Percentiles rank a stretch among this genome's conserved stretches.
Evolutionary conservation across 345 rosid species (phyloP).

Genomic region (Lagerstroemia speciosa): DNA sequence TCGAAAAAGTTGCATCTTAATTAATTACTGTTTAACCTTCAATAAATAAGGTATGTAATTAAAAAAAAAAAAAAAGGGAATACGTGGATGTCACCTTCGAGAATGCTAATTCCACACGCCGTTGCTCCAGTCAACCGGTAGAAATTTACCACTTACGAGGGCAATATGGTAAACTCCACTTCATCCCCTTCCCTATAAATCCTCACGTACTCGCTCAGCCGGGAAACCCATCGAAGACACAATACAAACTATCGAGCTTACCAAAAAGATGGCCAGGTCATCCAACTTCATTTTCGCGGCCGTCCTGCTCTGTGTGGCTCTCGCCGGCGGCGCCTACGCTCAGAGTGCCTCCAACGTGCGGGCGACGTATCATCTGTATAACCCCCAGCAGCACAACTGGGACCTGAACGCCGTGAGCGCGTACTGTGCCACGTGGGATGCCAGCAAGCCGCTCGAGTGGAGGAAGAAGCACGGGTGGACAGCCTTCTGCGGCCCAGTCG

Average conservation of each 20-base stretch:
- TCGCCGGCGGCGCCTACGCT: slow-evolving; percentile 3
- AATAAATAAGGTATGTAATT: no score
- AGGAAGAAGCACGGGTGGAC: slow-evolving; percentile 48
- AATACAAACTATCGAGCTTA: neutral
- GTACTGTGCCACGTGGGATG: slow-evolving; percentile 55
- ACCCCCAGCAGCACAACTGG: slow-evolving; percentile 46
- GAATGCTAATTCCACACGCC: neutral
- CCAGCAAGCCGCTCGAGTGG: slow-evolving; percentile 42
- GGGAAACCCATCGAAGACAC: neutral
- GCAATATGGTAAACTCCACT: neutral
- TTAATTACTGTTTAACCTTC: no score
- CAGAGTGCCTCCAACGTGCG: slow-evolving; percentile 38
- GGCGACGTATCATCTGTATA: slow-evolving; percentile 42
- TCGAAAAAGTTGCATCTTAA: no score
- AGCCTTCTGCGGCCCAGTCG: slow-evolving; percentile 49
- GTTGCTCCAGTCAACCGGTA: neutral
- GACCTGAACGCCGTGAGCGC: slow-evolving; percentile 36
- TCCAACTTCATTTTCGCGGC: neutral
- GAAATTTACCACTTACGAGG: neutral
- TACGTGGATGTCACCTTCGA: no score
- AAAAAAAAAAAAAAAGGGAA: no score
- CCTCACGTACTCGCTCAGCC: neutral
- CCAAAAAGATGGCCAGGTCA: neutral
- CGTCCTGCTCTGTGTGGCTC: neutral
- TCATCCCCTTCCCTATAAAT: neutral